Conservation (phyloP, 2,329 filamentous ascomycete species). For the Xylariaceae sp. region DNA sequence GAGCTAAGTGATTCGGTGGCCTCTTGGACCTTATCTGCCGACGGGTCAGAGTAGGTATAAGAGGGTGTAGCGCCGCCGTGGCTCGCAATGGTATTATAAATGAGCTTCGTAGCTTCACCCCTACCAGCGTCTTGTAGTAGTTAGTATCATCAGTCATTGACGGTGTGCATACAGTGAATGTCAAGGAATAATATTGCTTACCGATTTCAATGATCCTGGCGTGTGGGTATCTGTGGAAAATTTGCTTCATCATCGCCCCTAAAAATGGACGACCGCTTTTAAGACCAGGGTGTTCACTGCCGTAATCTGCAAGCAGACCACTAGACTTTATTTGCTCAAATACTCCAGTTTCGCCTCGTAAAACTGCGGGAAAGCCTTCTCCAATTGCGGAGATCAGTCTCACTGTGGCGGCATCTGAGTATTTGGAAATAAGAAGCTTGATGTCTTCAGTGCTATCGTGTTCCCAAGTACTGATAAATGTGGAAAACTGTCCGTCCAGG, state of each 20-base stretch:
- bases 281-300: conserved; percentile 18
- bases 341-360: conserved; percentile 33
- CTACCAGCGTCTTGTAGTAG: conserved; percentile 36
- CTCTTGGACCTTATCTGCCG: conserved; percentile 36
- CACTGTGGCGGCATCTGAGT: conserved; percentile 1
- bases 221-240: conserved; percentile 31
- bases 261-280: conserved; percentile 22
- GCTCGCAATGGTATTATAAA: conserved; percentile 33
- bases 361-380: conserved; percentile 30
- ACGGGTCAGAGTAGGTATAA: conserved; percentile 45
- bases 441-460: conserved; percentile 2
- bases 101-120: conserved; percentile 36
- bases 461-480: background rate
- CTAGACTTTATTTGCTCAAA: conserved; percentile 33
- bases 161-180: background rate
- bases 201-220: conserved; percentile 36
- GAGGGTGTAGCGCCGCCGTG: conserved; percentile 26
- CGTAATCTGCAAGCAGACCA: conserved; percentile 27
- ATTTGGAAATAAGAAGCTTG: background rate
- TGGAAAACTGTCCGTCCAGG: background rate
- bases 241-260: conserved; percentile 31
- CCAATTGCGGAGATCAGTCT: conserved; percentile 29
- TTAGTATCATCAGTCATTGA: too few relatives aligned
- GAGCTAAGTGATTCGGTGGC: conserved; percentile 30
- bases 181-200: background rate